phyloP scores from a whole-genome alignment of 139 green algal genomes.

The Coccomyxa sp. region DNA sequence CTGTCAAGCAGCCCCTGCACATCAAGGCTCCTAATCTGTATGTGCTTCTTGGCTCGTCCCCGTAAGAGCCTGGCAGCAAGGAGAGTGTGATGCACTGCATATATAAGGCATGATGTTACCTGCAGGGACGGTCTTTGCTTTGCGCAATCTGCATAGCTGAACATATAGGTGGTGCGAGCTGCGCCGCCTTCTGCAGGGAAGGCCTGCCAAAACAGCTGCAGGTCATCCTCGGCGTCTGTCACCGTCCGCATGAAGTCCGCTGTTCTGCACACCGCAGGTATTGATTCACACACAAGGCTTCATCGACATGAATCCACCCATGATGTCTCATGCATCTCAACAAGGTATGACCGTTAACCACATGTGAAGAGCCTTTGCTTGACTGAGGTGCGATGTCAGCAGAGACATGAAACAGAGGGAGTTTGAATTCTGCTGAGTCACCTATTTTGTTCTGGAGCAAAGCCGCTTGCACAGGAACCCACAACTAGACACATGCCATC shows the following conservation, averaged over 20 bases:
- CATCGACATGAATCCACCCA: no score
- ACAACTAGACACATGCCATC: slow-evolving; percentile 88
- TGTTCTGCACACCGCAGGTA: slow-evolving; percentile 30
- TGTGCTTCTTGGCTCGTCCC: background rate
- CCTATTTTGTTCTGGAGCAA: slow-evolving; percentile 26
- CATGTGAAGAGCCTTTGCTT: no score
- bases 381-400: no score
- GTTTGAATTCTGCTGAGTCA: no score
- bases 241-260: slow-evolving; percentile 60
- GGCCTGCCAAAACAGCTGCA: slow-evolving; percentile 78
- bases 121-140: slow-evolving; percentile 53
- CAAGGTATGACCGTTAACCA: no score
- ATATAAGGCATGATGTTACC: background rate
- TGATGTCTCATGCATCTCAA: background rate
- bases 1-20: slow-evolving; percentile 60
- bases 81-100: background rate
- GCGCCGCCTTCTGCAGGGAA: slow-evolving; percentile 56
- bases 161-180: slow-evolving; percentile 86
- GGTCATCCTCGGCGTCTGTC: slow-evolving; percentile 50
- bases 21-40: background rate
- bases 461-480: slow-evolving; percentile 65
- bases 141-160: slow-evolving; percentile 78
- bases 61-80: background rate
- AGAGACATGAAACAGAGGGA: no score
- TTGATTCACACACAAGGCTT: slow-evolving; percentile 1